A percentile compares a stretch with the other conserved stretches of the same genome.
Evolutionary conservation across 1,284 basidiomycete species (phyloP).

Genomic region (Psilocybe mexicana): DNA sequence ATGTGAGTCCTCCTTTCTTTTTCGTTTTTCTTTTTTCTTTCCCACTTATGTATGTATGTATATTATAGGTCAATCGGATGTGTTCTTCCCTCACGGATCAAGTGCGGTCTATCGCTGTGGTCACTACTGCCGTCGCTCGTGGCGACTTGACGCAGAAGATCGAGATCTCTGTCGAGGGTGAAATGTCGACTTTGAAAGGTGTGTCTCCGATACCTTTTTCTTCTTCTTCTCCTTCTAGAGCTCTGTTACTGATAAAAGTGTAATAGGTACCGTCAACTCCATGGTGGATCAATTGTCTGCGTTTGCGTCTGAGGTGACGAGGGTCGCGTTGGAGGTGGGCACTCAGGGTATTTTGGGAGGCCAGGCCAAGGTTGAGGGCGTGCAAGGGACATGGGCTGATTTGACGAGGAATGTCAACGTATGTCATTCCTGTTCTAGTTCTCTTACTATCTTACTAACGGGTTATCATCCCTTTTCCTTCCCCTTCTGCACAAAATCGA

Average conservation of each 20-base stretch:
- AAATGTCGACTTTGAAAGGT: constrained; percentile 56
- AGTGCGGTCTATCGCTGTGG: constrained; percentile 89
- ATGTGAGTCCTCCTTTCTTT: constrained; percentile 50
- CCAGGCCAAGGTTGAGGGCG: constrained; percentile 89
- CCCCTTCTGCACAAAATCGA: too few relatives aligned
- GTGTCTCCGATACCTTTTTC: constrained; percentile 6
- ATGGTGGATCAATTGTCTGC: constrained; percentile 91
- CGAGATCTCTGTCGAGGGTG: constrained; percentile 87
- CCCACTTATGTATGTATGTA: too few relatives aligned
- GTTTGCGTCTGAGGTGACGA: constrained; percentile 93
- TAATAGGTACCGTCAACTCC: constrained; percentile 72
- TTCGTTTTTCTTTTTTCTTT: too few relatives aligned
- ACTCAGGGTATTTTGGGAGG: constrained; percentile 93
- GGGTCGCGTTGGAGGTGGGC: constrained; percentile 90
- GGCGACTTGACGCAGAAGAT: constrained; percentile 92
- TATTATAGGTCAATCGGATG: constrained; percentile 83
- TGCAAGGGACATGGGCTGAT: constrained; percentile 94
- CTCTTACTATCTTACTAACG: constrained; percentile 36
- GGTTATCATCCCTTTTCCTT: too few relatives aligned
- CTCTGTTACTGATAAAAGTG: neutral
- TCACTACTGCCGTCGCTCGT: constrained; percentile 90
- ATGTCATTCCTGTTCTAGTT: constrained; percentile 15
- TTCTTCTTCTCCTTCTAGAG: constrained; percentile 7
- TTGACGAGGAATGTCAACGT: constrained; percentile 83
- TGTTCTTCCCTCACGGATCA: constrained; percentile 92